Base-by-base conservation (phyloP, 148 eudicot species). In the Nyssa sinensis region DNA sequence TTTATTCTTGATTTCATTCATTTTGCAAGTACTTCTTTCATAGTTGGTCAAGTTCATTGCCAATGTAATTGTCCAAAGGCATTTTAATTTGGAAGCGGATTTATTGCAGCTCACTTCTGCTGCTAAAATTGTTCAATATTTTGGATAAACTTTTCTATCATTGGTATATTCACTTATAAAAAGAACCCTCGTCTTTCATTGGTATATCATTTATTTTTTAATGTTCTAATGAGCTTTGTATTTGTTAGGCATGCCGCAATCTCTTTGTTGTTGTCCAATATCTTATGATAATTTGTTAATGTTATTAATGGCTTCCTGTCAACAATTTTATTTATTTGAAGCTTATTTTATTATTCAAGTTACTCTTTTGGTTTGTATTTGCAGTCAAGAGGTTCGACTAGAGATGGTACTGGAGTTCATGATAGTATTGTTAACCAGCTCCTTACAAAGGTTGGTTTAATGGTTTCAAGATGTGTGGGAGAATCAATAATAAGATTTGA, bases 331-430 rank as follows among this genome's bases (percentile, higher is more conserved):
- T 55, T 55, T 55, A 17, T 55, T 21, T 55, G 19, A 55, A n/a
- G 24, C 7, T 27, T 41, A 31, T 33, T 60, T 73, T 65, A 57
- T 74, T 53, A 44, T 29, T 29, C 67, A 75, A 31, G 66, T 68
- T 62, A 17, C 65, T 55, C 24, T 69, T 55, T 74, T 70, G 63
- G 10, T 69, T 55, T 73, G 30, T 2, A 14, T 39, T 51, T 85
- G 86, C 86, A 92, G 99, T 88, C 99, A 62, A 90, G 97, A 89
- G 99, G 99, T 71, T 95, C 99, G 33, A 95, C 99, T 51, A 90
- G 97, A 87, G 99, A 95, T 83, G 99, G 99, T n/a, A 95, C 99
- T 78, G 99, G 99, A 69, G 99, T 92, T 44, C 94, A 89, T 77
- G 92, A 92, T 78, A 89, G 97, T 76, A 89, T 92, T 71, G 97